Base-by-base conservation (phyloP, 2,329 filamentous ascomycete genomes). In the Apiospora rasikravindrae region DNA sequence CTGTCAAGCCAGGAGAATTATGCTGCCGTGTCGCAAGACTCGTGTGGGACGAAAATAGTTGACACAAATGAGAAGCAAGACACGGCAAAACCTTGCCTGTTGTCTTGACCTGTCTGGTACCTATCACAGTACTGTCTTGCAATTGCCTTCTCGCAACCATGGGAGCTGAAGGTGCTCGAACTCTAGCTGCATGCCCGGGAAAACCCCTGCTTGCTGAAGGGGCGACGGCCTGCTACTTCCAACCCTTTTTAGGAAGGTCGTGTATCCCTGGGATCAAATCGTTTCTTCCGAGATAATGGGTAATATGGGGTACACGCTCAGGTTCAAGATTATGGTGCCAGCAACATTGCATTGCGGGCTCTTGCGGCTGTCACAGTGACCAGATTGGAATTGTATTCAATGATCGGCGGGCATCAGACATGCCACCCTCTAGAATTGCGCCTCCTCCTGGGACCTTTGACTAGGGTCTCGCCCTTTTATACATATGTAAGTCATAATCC, bases 181-280 rank as follows among this genome's bases (percentile, higher is more conserved):
- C 26, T 29, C 5, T 14, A 22, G 26, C n/a, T 33, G 53, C 8
- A 11, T 61, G 16, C 14, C 19, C 53, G 26, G 26, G 26, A 16
- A 10, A 22, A 5, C 29, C 53, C 53, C 53, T 37, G 53, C 53
- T 57, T 37, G 53, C 10, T 29, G 29, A 61, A 61, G 53, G 13
- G 29, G 29, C 26, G 29, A 61, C 29, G 53, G 7, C 53, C 29
- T 61, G 29, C 16, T 37, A 29, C 57, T 22, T 64, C 57, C 57
- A 64, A 64, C 57, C 57, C 8, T 14, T 64, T 64, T 64, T 64
- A 64, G 57, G 57, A 64, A 64, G 57, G 57, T 64, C 33, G 40
- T n/a, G 19, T 64, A 64, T 40, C 19, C 29, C 53, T 61, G 53
- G 53, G 29, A 57, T 13, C 24, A 13, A 26, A 22, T 40, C 22